Conservation (phyloP, 768 basidiomycete species). For the Podaxis sp. region DNA sequence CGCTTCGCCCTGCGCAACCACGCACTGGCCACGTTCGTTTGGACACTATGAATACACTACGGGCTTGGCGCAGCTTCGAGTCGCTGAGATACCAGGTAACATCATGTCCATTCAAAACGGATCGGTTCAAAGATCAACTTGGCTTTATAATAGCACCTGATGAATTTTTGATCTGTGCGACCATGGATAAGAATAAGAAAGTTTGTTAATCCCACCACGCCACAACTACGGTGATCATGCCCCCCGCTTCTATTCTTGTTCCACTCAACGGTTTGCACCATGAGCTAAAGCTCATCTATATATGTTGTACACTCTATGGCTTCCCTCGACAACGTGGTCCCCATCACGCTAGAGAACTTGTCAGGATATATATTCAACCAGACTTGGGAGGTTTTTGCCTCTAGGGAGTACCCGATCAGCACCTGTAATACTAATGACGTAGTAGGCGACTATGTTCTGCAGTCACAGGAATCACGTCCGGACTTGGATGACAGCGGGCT, state of each 20-base stretch:
- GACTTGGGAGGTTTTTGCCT: neutral
- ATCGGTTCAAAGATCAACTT: constrained; percentile 2
- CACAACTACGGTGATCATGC: constrained; percentile 1
- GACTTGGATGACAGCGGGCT: neutral
- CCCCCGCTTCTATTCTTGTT: constrained; percentile 3
- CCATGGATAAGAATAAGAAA: constrained; percentile 6
- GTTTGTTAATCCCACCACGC: neutral
- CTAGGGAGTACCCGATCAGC: neutral
- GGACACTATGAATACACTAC: neutral
- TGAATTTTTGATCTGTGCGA: neutral
- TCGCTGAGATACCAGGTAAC: neutral
- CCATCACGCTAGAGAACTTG: neutral
- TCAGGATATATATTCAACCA: constrained; percentile 2
- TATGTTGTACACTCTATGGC: neutral
- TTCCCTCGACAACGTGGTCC: constrained; percentile 8
- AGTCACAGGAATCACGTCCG: neutral
- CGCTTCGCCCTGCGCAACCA: neutral
- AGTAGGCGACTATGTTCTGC: neutral
- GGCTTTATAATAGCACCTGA: neutral
- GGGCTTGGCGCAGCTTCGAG: neutral
- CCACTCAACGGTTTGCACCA: neutral
- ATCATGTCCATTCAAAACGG: neutral
- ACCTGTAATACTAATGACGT: neutral
- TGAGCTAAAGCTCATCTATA: neutral
- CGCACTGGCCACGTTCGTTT: neutral